Conservation (phyloP, 129 eudicot genomes). For the Lactuca sativa region DNA sequence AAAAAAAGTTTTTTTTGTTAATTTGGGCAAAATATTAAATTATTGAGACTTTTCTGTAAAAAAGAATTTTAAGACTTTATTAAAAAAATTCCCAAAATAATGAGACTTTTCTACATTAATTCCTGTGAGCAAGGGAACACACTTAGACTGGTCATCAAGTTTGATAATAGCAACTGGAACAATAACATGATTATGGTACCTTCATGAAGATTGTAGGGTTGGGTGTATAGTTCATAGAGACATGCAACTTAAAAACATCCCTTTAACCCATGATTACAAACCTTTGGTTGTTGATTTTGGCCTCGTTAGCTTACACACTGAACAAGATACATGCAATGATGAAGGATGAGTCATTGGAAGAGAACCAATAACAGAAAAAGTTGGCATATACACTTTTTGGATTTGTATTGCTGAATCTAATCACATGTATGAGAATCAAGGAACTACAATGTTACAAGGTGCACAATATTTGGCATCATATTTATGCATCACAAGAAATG, state of each 20-base stretch:
- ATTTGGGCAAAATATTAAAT: too few species aligned
- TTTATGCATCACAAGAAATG: conserved; percentile 39
- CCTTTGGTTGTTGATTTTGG: conserved; percentile 96
- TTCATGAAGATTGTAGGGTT: conserved; percentile 96
- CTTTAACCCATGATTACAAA: conserved; percentile 84
- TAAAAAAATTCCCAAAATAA: too few species aligned
- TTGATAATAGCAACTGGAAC: conserved; percentile 82
- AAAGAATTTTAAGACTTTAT: too few species aligned
- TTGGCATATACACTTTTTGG: conserved; percentile 94
- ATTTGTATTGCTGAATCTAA: conserved; percentile 68
- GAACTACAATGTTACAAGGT: conserved; percentile 47
- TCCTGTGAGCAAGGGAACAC: too few species aligned
- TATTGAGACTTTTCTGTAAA: too few species aligned
- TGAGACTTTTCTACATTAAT: too few species aligned
- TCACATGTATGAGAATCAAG: conserved; percentile 58
- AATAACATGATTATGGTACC: conserved; percentile 94
- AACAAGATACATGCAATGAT: conserved; percentile 48
- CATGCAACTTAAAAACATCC: conserved; percentile 78
- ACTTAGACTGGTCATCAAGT: conserved; percentile 65
- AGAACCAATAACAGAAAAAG: conserved; percentile 74
- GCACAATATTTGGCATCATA: conserved; percentile 39
- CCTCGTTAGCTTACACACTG: conserved; percentile 74
- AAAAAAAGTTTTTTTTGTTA: too few species aligned
- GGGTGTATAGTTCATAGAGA: conserved; percentile 83
- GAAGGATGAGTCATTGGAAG: conserved; percentile 56